Percentiles rank a stretch among this genome's conserved stretches.
Conservation (phyloP, 768 basidiomycete species). For the Pleurotus salmoneostramineus region DNA sequence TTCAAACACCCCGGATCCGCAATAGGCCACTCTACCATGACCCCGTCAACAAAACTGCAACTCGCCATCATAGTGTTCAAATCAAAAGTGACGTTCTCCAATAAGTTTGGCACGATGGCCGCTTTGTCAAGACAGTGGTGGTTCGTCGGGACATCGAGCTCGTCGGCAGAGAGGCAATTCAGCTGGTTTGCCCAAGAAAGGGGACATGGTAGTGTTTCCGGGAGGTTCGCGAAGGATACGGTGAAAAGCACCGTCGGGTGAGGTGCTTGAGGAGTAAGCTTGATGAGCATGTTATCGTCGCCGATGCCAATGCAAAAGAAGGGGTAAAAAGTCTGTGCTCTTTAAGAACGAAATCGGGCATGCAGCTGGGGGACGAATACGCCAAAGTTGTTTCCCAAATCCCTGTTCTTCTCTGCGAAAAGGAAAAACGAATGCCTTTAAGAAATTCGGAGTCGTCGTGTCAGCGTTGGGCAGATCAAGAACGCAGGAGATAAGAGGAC, state of each 20-base stretch:
- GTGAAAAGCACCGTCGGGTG: conserved; percentile 57
- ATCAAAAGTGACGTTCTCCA: conserved; percentile 63
- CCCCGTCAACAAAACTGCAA: conserved; percentile 58
- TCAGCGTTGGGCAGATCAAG: conserved; percentile 1
- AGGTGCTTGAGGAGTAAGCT: conserved; percentile 39
- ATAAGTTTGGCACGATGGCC: conserved; percentile 49
- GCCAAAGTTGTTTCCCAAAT: background rate
- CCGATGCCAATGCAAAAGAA: background rate
- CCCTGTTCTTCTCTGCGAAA: background rate
- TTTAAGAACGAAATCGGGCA: background rate
- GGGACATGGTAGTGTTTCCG: conserved; percentile 39
- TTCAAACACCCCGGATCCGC: conserved; percentile 31
- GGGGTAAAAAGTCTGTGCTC: background rate
- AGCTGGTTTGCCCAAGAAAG: conserved; percentile 52
- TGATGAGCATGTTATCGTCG: conserved; percentile 46
- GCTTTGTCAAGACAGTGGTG: conserved; percentile 61
- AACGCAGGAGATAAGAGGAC: conserved; percentile 2
- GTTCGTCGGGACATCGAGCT: conserved; percentile 46
- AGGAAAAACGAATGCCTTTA: conserved; percentile 5
- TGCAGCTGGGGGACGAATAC: no score
- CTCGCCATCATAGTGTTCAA: conserved; percentile 39
- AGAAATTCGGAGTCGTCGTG: background rate
- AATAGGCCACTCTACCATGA: conserved; percentile 43
- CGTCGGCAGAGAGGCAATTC: conserved; percentile 38
- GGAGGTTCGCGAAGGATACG: conserved; percentile 44